These are phyloP conservation scores for Protomyces arabidopsidicola DNA, from an alignment of 1,139 yeast genomes.

Conservation along the genomic window DNA sequence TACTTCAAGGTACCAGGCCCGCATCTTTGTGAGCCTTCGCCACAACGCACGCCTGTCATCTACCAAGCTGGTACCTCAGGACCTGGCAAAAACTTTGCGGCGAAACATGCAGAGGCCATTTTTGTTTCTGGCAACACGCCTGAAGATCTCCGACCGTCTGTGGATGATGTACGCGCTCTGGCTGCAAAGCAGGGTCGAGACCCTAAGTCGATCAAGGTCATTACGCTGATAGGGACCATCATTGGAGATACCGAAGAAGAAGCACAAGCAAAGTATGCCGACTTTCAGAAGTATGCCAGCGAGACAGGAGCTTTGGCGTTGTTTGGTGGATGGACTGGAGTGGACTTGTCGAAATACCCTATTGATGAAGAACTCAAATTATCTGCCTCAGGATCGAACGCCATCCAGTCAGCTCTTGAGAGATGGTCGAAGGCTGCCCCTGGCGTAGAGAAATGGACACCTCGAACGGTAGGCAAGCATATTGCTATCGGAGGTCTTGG, in stretches of 20 bases:
- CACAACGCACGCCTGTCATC: slow-evolving; percentile 45
- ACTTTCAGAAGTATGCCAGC: slow-evolving; percentile 36
- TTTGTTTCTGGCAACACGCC: slow-evolving; percentile 35
- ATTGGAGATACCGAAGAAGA: slow-evolving; percentile 41
- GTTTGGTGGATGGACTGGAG: slow-evolving; percentile 42
- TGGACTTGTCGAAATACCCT: slow-evolving; percentile 38
- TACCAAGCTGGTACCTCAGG: slow-evolving; percentile 46
- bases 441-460: slow-evolving; percentile 37
- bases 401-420: slow-evolving; percentile 37
- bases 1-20: slow-evolving; percentile 45
- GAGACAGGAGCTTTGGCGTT: slow-evolving; percentile 39
- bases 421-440: slow-evolving; percentile 36
- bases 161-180: slow-evolving; percentile 2
- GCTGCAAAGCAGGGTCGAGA: slow-evolving; percentile 38
- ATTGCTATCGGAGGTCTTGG: slow-evolving; percentile 40
- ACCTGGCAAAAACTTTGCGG: slow-evolving; percentile 44
- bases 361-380: slow-evolving; percentile 40
- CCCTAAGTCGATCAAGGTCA: slow-evolving; percentile 37
- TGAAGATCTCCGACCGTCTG: slow-evolving; percentile 13
- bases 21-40: slow-evolving; percentile 42
- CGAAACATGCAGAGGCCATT: slow-evolving; percentile 44
- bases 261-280: slow-evolving; percentile 37
- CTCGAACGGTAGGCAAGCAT: slow-evolving; percentile 37
- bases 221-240: slow-evolving; percentile 37
- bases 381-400: slow-evolving; percentile 35